A percentile compares a stretch with the other conserved stretches of the same genome.
Conservation (phyloP, 176 grass and related monocot species). For the Leersia perrieri region DNA sequence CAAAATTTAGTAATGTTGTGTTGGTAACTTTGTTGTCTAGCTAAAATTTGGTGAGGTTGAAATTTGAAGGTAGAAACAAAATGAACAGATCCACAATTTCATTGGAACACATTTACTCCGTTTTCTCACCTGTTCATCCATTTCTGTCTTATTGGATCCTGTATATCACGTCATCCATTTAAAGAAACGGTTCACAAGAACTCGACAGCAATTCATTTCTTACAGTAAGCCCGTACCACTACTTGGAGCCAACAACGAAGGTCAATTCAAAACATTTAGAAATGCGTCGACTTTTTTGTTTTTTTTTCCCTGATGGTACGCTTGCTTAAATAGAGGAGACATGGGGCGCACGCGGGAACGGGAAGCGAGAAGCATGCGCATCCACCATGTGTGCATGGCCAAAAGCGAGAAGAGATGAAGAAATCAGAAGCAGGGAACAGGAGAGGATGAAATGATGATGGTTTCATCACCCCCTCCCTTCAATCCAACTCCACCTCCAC, state of each 20-base stretch:
- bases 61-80: too few relatives aligned
- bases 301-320: background rate
- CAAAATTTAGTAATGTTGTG: too few relatives aligned
- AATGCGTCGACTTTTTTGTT: background rate
- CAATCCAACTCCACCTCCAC: slow-evolving; percentile 79
- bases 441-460: slow-evolving; percentile 23
- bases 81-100: too few relatives aligned
- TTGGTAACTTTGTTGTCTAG: too few relatives aligned
- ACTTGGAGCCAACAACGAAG: background rate
- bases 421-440: background rate
- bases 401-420: background rate
- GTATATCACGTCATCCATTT: background rate
- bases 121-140: too few relatives aligned
- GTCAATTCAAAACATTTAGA: background rate
- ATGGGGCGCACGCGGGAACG: slow-evolving; percentile 30
- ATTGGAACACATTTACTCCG: too few relatives aligned
- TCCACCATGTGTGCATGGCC: slow-evolving; percentile 8
- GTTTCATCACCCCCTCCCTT: slow-evolving; percentile 59
- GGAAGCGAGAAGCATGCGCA: background rate
- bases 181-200: background rate
- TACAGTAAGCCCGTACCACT: background rate
- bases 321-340: slow-evolving; percentile 11
- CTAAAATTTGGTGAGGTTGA: too few relatives aligned
- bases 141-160: too few relatives aligned
- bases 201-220: background rate